Base-by-base conservation (phyloP, 371 early-diverging fungal species). In the Circinella umbellata region DNA sequence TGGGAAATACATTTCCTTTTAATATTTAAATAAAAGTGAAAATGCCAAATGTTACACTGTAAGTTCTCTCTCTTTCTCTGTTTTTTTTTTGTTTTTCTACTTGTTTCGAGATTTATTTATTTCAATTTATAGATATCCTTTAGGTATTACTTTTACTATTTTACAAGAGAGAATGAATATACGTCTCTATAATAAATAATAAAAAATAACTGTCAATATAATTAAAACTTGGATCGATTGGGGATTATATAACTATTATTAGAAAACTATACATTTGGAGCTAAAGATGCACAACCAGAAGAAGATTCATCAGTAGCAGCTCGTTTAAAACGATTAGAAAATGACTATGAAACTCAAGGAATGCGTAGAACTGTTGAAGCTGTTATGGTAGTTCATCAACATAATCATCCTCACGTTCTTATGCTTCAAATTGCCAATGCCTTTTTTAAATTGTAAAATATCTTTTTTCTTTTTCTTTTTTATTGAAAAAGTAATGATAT, bases 341-440 rank as follows among this genome's bases (percentile, higher is more conserved):
- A 78, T 62, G 92, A 93, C 55, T 93, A 89, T 73, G 86, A 86
- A 18, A 73, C 74, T 20, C 80, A 85, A 37, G 95, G 95, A 34
- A 89, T 89, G 87, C 81, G 93, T 61, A 70, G 78, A 9, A 87
- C 91, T 1, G 94, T 94, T 8, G 93, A 93, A 75, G 95, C 86
- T 8, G 90, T 93, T 0, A 71, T 94, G 18, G 85, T 94, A 2
- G 92, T 93, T 27, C 94, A 94, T 78, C 92, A 92, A 68, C 92
- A 94, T 72, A 88, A 88, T 57, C 93, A 93, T 80, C 94, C 95
- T 11, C 93, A 93, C 67, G 90, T 94, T 10, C 79, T 94, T 17
- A 86, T 94, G 89, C 70, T 94, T 39, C 91, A 92, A 72, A 90
- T 91, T 67, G 92, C 89, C 48, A 90, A 91, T 71, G 77, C 89